Evolutionary conservation across 2,329 filamentous ascomycete genomes (phyloP), one percentile per base, ranked within the genome.

Genomic region (Nemania sp.): DNA sequence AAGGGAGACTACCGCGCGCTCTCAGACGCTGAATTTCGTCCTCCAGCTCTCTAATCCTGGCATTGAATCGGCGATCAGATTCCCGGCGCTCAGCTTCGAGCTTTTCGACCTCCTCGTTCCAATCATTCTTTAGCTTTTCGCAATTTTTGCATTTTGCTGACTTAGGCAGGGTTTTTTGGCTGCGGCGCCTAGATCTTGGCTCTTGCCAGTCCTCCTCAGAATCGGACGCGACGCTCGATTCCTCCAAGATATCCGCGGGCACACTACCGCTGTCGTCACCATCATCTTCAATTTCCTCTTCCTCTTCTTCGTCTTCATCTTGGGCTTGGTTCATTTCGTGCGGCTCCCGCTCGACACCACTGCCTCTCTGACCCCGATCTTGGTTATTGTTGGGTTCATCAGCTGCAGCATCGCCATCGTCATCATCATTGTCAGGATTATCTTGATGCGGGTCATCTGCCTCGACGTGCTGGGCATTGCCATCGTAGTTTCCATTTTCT

Each of bases 261-360:
- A 57, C 52, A 2, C 48, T 36, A 24, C 43, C 28, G 11, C 46
- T 42, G 11, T 41, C 6, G 8, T 59, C 49, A 2, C 40, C 36
- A 5, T 48, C 44, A 2, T 12, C 14, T 31, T 31, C 28, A 31
- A 4, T 14, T 12, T 31, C 9, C n/a, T 9, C n/a, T 11, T 31
- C 28, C 28, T 9, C 28, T 12, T 37, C 41, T 1, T 9, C n/a
- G 37, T 49, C 34, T 8, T 40, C 41, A 7, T 26, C 26, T 34
- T 31, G 28, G n/a, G n/a, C n/a, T n/a, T n/a, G n/a, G n/a, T n/a
- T n/a, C n/a, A n/a, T n/a, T n/a, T n/a, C n/a, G n/a, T n/a, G n/a
- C n/a, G n/a, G n/a, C n/a, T n/a, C n/a, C n/a, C n/a, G n/a, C n/a
- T n/a, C n/a, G n/a, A n/a, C n/a, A n/a, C n/a, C n/a, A n/a, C n/a